Evolutionary conservation across 2,329 filamentous ascomycete species (phyloP).

Genomic region (Talaromyces sp.): DNA sequence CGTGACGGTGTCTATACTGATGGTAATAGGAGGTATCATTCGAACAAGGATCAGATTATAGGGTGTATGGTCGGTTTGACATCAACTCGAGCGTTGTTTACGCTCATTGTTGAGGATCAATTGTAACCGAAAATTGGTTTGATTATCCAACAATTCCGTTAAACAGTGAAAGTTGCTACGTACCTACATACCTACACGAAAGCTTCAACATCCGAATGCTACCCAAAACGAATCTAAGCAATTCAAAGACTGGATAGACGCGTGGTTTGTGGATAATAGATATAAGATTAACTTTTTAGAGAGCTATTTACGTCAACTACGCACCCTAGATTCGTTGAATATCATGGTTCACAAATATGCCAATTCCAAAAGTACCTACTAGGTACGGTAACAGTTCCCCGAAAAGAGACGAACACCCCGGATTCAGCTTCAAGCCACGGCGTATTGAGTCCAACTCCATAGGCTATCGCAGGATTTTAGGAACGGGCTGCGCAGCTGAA

Average conservation of each 20-base stretch:
- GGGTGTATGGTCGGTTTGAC: not conserved
- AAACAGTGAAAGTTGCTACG: not conserved
- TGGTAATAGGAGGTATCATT: not conserved
- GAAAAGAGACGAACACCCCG: not conserved
- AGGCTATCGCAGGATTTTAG: not conserved
- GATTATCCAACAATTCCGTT: not conserved
- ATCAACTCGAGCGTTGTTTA: not conserved
- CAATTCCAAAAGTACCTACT: too few species aligned
- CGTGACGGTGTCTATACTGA: too few species aligned
- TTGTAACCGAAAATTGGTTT: not conserved
- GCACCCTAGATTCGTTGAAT: too few species aligned
- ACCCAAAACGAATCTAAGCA: too few species aligned
- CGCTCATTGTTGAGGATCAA: not conserved
- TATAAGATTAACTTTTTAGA: too few species aligned
- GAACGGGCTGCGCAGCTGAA: not conserved
- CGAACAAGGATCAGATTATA: not conserved
- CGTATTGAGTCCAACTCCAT: not conserved
- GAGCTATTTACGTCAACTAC: too few species aligned
- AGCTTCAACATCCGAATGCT: too few species aligned
- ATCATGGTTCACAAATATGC: too few species aligned
- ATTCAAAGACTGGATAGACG: too few species aligned
- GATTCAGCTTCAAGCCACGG: not conserved
- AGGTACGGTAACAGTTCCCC: not conserved
- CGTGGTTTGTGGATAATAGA: too few species aligned
- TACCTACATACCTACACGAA: too few species aligned